A percentile compares a stretch with the other conserved stretches of the same genome.
Evolutionary conservation across 2,329 filamentous ascomycete species (phyloP).

Genomic region (Phialemoniopsis sp.): DNA sequence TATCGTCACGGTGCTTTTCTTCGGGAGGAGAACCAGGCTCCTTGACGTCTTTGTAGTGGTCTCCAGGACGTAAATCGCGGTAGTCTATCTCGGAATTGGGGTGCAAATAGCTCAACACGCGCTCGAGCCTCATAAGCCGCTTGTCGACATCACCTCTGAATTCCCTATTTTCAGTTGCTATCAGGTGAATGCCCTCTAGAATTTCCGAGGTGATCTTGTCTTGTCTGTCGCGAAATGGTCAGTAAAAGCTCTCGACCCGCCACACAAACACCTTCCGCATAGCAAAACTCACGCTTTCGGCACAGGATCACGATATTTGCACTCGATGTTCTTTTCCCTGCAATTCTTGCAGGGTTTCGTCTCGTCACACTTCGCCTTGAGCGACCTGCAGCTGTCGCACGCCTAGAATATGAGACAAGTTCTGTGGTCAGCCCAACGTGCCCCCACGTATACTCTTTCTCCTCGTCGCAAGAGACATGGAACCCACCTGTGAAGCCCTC

Average conservation of each 20-base stretch:
- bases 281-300: slow-evolving; percentile 72
- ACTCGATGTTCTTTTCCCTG: slow-evolving; percentile 78
- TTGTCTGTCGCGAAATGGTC: slow-evolving; percentile 33
- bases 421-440: neutral
- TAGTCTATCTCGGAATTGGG: slow-evolving; percentile 11
- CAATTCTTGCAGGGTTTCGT: slow-evolving; percentile 81
- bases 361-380: slow-evolving; percentile 92
- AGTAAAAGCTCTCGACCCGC: no score
- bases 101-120: slow-evolving; percentile 17
- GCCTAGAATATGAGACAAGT: slow-evolving; percentile 49
- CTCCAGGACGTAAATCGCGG: slow-evolving; percentile 14
- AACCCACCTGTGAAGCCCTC: slow-evolving; percentile 56
- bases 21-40: neutral
- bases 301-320: slow-evolving; percentile 85
- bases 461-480: neutral
- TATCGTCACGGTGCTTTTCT: slow-evolving; percentile 10
- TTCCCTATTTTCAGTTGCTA: slow-evolving; percentile 28
- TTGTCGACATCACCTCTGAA: slow-evolving; percentile 25
- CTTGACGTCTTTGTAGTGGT: no score
- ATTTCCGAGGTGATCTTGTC: slow-evolving; percentile 60
- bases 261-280: neutral
- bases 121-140: slow-evolving; percentile 33
- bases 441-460: no score
- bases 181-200: slow-evolving; percentile 41
- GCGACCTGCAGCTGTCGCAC: slow-evolving; percentile 81